Evolutionary conservation across 495 filamentous ascomycete species (phyloP).

Genomic region (Hyaloscypha hepaticicola): DNA sequence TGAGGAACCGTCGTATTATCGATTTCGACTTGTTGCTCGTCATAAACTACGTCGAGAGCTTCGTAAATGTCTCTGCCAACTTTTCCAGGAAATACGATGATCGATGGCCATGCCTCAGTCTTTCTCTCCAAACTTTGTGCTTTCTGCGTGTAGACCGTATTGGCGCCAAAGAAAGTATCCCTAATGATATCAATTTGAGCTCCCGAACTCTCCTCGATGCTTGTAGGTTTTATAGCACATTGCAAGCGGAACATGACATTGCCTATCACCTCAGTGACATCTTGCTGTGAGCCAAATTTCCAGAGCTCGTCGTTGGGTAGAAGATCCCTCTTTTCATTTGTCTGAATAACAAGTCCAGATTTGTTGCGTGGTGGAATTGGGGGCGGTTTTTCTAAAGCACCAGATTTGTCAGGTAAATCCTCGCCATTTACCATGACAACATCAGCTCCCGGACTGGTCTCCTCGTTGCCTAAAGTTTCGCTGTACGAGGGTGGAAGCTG

Average conservation of each 20-base stretch:
- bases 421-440: slow-evolving; percentile 28
- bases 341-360: slow-evolving; percentile 28
- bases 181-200: slow-evolving; percentile 81
- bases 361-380: slow-evolving; percentile 40
- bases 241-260: slow-evolving; percentile 88
- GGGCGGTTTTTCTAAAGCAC: slow-evolving; percentile 37
- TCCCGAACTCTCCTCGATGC: slow-evolving; percentile 54
- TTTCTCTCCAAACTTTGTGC: slow-evolving; percentile 22
- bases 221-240: slow-evolving; percentile 72
- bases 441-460: slow-evolving; percentile 3
- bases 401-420: background rate
- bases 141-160: slow-evolving; percentile 27
- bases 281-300: slow-evolving; percentile 72
- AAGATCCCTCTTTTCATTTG: slow-evolving; percentile 20
- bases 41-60: slow-evolving; percentile 81
- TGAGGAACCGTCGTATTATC: slow-evolving; percentile 61
- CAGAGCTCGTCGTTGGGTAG: slow-evolving; percentile 47
- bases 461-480: slow-evolving; percentile 5
- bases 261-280: slow-evolving; percentile 93
- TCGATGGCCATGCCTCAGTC: slow-evolving; percentile 30
- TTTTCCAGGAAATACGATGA: slow-evolving; percentile 43
- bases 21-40: slow-evolving; percentile 69
- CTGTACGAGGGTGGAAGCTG: slow-evolving; percentile 6
- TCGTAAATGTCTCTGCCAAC: slow-evolving; percentile 66
- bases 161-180: slow-evolving; percentile 47